Conservation (phyloP, 1,284 basidiomycete genomes). For the Ceratobasidium sp. region DNA sequence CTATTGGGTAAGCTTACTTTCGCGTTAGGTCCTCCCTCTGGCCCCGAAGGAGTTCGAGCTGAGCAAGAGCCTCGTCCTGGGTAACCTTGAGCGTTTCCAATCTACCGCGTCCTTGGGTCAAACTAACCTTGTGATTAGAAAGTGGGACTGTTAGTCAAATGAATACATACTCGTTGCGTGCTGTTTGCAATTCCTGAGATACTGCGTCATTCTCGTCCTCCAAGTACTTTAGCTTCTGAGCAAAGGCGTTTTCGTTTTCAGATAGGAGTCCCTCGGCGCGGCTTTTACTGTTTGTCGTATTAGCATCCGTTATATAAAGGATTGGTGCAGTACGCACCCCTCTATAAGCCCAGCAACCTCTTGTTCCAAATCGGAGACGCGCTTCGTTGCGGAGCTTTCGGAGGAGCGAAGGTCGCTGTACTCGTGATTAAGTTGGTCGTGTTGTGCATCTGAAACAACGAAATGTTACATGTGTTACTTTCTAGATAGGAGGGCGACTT, state of each 20-base stretch:
- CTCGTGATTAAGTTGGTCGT: not conserved
- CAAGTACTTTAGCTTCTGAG: constrained; percentile 12
- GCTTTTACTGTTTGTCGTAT: constrained; percentile 12
- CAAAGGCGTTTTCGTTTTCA: constrained; percentile 26
- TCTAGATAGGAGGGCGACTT: not conserved
- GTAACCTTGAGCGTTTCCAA: not conserved
- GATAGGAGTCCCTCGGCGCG: constrained; percentile 11
- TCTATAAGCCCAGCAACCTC: not conserved
- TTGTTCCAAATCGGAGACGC: not conserved
- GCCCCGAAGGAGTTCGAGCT: constrained; percentile 9
- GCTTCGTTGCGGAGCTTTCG: constrained; percentile 3
- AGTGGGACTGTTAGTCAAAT: not conserved
- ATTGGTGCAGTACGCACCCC: not conserved
- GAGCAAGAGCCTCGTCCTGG: constrained; percentile 8
- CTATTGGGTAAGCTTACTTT: not conserved
- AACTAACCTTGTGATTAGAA: not conserved
- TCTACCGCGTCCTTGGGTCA: not conserved
- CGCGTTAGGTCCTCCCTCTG: constrained; percentile 11
- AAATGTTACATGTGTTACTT: not conserved
- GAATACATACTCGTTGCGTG: constrained; percentile 20
- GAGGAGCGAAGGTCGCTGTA: not conserved
- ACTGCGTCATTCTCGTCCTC: constrained; percentile 19
- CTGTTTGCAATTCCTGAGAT: constrained; percentile 5
- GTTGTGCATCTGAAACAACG: constrained; percentile 7
- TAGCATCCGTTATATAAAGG: not conserved